Evolutionary conservation across 768 basidiomycete species (phyloP).

Genomic region (Kwoniella mangroviensis): DNA sequence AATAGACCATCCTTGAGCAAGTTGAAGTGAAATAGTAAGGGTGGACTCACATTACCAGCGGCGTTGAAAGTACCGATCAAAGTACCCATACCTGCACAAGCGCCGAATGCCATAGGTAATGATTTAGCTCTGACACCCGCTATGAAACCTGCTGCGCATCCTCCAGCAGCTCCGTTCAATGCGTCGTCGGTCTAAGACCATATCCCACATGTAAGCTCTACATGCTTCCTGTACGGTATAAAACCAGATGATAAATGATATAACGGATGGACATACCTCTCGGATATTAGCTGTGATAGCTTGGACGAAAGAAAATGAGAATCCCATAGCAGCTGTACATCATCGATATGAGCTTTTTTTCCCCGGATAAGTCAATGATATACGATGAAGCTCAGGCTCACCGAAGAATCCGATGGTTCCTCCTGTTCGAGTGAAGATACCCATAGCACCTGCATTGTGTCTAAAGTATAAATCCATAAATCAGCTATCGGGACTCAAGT

Average conservation of each 20-base stretch:
- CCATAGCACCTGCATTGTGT: conserved; percentile 79
- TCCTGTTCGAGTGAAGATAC: conserved; percentile 83
- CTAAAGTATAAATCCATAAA: conserved; percentile 23
- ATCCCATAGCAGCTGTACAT: conserved; percentile 79
- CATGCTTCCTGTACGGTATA: too few species aligned
- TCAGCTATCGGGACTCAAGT: conserved; percentile 7
- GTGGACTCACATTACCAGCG: conserved; percentile 64
- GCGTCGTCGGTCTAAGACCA: conserved; percentile 65
- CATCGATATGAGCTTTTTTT: conserved; percentile 4
- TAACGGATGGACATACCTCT: conserved; percentile 59
- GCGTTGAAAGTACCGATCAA: conserved; percentile 81
- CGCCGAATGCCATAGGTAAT: conserved; percentile 76
- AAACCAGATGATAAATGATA: neutral
- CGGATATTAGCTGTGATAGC: conserved; percentile 78
- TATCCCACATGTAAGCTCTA: conserved; percentile 20
- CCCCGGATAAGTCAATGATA: neutral
- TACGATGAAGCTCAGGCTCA: conserved; percentile 62
- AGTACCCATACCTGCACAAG: conserved; percentile 77
- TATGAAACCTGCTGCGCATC: conserved; percentile 90
- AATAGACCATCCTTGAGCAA: neutral
- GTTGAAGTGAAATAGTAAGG: neutral
- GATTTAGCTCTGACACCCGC: conserved; percentile 87
- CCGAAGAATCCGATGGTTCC: conserved; percentile 91
- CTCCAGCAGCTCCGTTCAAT: conserved; percentile 80
- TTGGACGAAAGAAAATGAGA: conserved; percentile 81